Conservation (phyloP, 345 rosid genomes). For the Hypericum perforatum region DNA sequence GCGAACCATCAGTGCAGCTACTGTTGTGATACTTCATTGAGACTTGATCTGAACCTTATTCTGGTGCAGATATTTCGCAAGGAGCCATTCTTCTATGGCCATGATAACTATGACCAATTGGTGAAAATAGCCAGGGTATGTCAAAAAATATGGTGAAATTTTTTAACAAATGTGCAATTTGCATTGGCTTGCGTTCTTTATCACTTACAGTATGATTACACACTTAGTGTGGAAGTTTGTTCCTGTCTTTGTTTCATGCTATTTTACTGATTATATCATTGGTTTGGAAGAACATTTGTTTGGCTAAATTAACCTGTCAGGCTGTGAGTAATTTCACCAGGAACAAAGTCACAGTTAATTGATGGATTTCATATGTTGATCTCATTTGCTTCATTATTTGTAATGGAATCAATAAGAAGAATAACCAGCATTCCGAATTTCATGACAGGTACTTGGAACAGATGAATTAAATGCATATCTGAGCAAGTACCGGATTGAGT, state of each 20-base stretch:
- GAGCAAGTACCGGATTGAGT: slow-evolving; percentile 70
- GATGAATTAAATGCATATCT: slow-evolving; percentile 81
- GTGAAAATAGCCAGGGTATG: slow-evolving; percentile 95
- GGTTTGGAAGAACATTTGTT: too few species aligned
- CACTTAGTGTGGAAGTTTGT: too few species aligned
- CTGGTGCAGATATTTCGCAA: slow-evolving; percentile 81
- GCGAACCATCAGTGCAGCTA: too few species aligned
- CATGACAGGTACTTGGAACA: slow-evolving; percentile 74
- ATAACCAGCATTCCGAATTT: not conserved
- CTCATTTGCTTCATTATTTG: not conserved
- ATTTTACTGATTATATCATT: too few species aligned
- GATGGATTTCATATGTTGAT: too few species aligned
- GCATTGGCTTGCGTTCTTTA: too few species aligned
- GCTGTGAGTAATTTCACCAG: too few species aligned
- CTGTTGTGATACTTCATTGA: slow-evolving; percentile 17
- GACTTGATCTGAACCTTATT: slow-evolving; percentile 7
- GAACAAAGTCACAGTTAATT: too few species aligned
- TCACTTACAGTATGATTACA: too few species aligned
- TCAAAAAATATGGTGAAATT: slow-evolving; percentile 3
- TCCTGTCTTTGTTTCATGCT: too few species aligned
- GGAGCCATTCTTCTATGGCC: slow-evolving; percentile 98
- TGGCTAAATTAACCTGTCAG: too few species aligned
- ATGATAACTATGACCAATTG: slow-evolving; percentile 94
- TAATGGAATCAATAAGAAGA: not conserved
- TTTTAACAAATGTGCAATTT: not conserved